phyloP scores from a whole-genome alignment of 2,329 filamentous ascomycete genomes.

The Fusarium zealandicum region DNA sequence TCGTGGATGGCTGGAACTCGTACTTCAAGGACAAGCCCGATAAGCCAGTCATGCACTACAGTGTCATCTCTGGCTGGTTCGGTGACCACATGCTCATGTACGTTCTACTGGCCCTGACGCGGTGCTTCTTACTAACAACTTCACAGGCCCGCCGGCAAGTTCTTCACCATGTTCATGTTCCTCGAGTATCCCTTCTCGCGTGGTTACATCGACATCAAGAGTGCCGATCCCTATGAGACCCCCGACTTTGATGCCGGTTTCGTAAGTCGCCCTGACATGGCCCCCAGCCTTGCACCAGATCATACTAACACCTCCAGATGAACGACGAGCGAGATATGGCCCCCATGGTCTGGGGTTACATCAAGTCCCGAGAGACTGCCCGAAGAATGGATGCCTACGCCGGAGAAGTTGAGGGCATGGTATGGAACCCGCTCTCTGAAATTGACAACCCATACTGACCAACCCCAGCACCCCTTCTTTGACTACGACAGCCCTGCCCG shows the following conservation, averaged over 20 bases:
- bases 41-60: slow-evolving; percentile 89
- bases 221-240: slow-evolving; percentile 74
- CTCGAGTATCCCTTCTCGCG: slow-evolving; percentile 79
- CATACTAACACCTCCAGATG: slow-evolving; percentile 54
- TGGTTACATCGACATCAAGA: slow-evolving; percentile 73
- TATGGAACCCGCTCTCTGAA: slow-evolving; percentile 31
- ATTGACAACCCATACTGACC: not conserved
- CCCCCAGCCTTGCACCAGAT: no score
- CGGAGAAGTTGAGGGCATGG: slow-evolving; percentile 70
- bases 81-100: slow-evolving; percentile 67
- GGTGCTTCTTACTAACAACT: slow-evolving; percentile 36
- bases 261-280: slow-evolving; percentile 26
- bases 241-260: slow-evolving; percentile 84
- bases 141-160: slow-evolving; percentile 75
- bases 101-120: slow-evolving; percentile 6
- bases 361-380: slow-evolving; percentile 82
- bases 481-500: slow-evolving; percentile 73
- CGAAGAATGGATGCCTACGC: slow-evolving; percentile 80
- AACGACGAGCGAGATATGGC: slow-evolving; percentile 86
- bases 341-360: slow-evolving; percentile 84
- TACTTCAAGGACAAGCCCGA: slow-evolving; percentile 87
- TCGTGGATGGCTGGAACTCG: slow-evolving; percentile 77
- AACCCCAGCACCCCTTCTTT: slow-evolving; percentile 70
- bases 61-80: slow-evolving; percentile 73
- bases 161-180: slow-evolving; percentile 87